phyloP scores from a whole-genome alignment of 345 rosid species.

The Cardamine chenopodiifolia region DNA sequence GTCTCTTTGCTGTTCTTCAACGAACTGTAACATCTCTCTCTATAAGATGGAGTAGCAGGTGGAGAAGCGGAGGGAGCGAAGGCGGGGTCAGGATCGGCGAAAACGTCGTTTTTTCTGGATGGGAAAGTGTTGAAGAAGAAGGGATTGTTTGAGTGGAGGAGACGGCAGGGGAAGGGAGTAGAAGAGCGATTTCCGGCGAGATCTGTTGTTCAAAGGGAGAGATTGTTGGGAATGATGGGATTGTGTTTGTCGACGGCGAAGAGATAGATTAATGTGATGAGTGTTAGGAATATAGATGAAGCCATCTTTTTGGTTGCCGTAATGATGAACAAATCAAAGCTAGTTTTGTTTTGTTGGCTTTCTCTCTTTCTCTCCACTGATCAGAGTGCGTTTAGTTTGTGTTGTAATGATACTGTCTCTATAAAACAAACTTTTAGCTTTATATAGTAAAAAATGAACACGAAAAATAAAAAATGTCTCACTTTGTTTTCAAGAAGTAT shows the following conservation, averaged over 20 bases:
- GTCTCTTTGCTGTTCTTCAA: constrained; percentile 28
- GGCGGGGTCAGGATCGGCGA: constrained; percentile 50
- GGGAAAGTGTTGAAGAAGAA: constrained; percentile 67
- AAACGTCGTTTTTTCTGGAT: constrained; percentile 53
- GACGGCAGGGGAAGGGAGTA: constrained; percentile 71
- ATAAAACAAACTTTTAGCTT: constrained; percentile 23
- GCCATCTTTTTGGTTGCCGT: constrained; percentile 49
- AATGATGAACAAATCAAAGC: constrained; percentile 70
- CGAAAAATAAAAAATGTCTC: background rate
- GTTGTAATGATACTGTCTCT: constrained; percentile 39
- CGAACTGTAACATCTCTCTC: constrained; percentile 22
- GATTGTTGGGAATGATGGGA: constrained; percentile 44
- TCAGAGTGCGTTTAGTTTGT: constrained; percentile 15
- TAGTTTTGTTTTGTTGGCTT: constrained; percentile 27
- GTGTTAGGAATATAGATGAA: constrained; percentile 51
- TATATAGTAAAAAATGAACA: background rate
- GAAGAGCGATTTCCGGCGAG: constrained; percentile 80
- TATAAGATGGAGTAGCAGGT: constrained; percentile 38
- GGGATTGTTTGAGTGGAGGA: constrained; percentile 71
- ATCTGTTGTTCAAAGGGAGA: constrained; percentile 56
- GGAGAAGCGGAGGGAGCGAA: constrained; percentile 53
- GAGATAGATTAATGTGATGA: constrained; percentile 37
- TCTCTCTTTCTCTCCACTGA: constrained; percentile 23
- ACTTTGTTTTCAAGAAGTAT: background rate
- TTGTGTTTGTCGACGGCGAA: constrained; percentile 37